Conservation (phyloP, 164 flowering plant species). For the Tetracentron sinense region DNA sequence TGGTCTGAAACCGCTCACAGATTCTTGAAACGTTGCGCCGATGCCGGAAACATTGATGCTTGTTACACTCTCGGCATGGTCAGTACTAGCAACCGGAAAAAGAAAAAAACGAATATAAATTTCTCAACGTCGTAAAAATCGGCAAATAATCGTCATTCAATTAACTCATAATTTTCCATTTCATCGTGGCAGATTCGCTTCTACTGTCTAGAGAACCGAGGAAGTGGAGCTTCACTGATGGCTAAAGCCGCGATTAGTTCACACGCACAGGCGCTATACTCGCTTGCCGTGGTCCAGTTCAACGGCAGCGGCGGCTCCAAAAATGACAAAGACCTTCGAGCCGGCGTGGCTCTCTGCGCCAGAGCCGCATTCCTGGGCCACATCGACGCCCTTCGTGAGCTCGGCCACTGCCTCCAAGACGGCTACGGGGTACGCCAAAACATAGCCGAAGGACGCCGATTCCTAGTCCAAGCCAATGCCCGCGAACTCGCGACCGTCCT, state of each 20-base stretch:
- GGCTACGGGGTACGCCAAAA: slow-evolving; percentile 69
- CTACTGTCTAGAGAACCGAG: slow-evolving; percentile 58
- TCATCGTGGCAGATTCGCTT: slow-evolving; percentile 54
- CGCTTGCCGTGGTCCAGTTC: slow-evolving; percentile 86
- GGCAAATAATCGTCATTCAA: not conserved
- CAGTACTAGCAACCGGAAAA: too few relatives aligned
- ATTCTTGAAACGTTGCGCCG: slow-evolving; percentile 59
- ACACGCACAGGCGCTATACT: slow-evolving; percentile 69
- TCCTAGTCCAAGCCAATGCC: slow-evolving; percentile 64
- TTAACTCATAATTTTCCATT: not conserved
- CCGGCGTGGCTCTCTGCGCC: slow-evolving; percentile 73
- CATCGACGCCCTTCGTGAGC: slow-evolving; percentile 71
- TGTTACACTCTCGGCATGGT: slow-evolving; percentile 83
- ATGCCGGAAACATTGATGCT: slow-evolving; percentile 77
- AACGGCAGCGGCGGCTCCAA: slow-evolving; percentile 81
- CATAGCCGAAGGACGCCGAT: slow-evolving; percentile 53
- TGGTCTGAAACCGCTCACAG: slow-evolving; percentile 83
- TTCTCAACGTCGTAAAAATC: too few relatives aligned
- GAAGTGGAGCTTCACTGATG: slow-evolving; percentile 71
- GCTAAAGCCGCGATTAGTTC: slow-evolving; percentile 75
- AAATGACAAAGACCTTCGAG: slow-evolving; percentile 61
- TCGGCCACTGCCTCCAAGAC: slow-evolving; percentile 82
- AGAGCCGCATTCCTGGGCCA: slow-evolving; percentile 74
- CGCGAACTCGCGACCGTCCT: slow-evolving; percentile 51
- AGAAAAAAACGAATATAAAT: too few relatives aligned